Conservation (phyloP, 2,329 filamentous ascomycete species). For the Exophiala spinifera region DNA sequence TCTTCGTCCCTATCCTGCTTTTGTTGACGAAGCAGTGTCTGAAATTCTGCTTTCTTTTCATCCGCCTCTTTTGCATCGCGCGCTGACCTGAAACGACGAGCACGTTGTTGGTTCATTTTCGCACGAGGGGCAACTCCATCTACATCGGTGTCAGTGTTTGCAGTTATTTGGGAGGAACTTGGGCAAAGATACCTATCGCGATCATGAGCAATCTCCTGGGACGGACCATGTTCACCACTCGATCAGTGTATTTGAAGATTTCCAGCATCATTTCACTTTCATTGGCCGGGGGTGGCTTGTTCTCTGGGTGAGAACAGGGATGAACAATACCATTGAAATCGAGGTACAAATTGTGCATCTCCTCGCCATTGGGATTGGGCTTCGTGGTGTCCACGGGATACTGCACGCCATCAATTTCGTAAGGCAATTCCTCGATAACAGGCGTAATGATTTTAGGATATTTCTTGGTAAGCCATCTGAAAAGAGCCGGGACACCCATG, state of each 20-base stretch:
- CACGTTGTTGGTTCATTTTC: constrained; percentile 99
- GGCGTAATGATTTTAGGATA: constrained; percentile 96
- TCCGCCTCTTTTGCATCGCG: constrained; percentile 95
- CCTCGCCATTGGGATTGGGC: constrained; percentile 94
- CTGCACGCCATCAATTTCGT: constrained; percentile 75
- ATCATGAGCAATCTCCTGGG: constrained; percentile 96
- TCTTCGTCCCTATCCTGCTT: constrained; percentile 57
- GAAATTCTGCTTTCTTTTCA: constrained; percentile 80
- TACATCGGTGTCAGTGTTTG: constrained; percentile 35
- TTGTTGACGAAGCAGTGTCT: constrained; percentile 78
- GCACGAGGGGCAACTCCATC: constrained; percentile 96
- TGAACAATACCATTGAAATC: constrained; percentile 99
- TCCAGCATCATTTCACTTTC: constrained; percentile 99
- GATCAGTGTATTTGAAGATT: constrained; percentile 97
- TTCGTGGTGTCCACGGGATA: constrained; percentile 81
- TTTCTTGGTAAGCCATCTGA: constrained; percentile 93
- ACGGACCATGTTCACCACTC: constrained; percentile 97
- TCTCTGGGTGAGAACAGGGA: constrained; percentile 96
- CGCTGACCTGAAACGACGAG: constrained; percentile 87
- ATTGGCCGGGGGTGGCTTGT: constrained; percentile 81
- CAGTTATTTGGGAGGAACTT: neutral
- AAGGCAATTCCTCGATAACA: constrained; percentile 80
- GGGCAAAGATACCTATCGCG: constrained; percentile 69
- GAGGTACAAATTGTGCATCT: constrained; percentile 95
- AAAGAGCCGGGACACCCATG: constrained; percentile 94